These are phyloP conservation scores for Pleurotus platypus DNA, from an alignment of 768 basidiomycete genomes.

Conservation along the genomic window DNA sequence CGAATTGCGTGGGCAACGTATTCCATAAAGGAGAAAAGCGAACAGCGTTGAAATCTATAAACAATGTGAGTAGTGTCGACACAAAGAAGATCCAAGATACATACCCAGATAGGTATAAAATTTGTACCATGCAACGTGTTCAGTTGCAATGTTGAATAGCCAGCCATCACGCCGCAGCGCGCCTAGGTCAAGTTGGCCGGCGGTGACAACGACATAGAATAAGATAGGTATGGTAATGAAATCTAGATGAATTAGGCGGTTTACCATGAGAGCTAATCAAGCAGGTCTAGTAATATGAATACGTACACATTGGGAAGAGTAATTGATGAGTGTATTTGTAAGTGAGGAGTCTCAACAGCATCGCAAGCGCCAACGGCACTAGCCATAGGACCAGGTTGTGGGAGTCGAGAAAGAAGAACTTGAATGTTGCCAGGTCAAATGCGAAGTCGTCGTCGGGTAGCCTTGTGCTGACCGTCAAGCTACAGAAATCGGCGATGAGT, in stretches of 20 bases:
- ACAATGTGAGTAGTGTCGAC: not conserved
- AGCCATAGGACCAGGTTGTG: constrained; percentile 76
- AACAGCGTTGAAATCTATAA: constrained; percentile 57
- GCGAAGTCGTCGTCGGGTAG: constrained; percentile 76
- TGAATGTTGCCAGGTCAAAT: constrained; percentile 61
- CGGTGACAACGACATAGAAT: constrained; percentile 79
- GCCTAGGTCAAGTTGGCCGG: constrained; percentile 56
- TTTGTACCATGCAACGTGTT: constrained; percentile 60
- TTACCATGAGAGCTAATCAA: no score
- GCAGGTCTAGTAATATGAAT: not conserved
- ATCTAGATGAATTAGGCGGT: constrained; percentile 37
- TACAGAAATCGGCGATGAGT: constrained; percentile 17
- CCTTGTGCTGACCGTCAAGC: constrained; percentile 81
- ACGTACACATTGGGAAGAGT: constrained; percentile 84
- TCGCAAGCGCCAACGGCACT: constrained; percentile 72
- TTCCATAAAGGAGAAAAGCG: constrained; percentile 67
- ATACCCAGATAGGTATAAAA: constrained; percentile 81
- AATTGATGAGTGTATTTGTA: constrained; percentile 81
- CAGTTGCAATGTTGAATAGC: constrained; percentile 72
- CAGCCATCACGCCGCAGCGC: constrained; percentile 67
- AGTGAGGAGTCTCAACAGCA: constrained; percentile 77
- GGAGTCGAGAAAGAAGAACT: constrained; percentile 59
- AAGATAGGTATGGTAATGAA: constrained; percentile 75
- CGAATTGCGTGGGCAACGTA: constrained; percentile 92
- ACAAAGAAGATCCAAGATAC: constrained; percentile 14